Evolutionary conservation across 2,329 filamentous ascomycete genomes (phyloP).

Genomic region (Aspergillus piperis): DNA sequence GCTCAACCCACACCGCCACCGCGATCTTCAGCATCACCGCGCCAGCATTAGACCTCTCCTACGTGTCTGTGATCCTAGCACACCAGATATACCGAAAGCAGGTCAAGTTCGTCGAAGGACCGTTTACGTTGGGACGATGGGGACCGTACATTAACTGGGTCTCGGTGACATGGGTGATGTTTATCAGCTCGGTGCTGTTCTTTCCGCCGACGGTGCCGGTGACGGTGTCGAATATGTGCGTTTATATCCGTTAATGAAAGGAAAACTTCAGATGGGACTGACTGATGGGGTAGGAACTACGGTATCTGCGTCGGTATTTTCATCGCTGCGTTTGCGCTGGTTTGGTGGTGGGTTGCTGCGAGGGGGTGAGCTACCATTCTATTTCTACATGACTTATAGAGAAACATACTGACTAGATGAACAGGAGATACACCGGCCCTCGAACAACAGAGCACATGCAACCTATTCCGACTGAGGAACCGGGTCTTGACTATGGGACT

Average conservation of each 20-base stretch:
- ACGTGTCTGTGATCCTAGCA: slow-evolving; percentile 63
- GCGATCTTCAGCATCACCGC: slow-evolving; percentile 58
- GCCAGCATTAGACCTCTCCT: slow-evolving; percentile 54
- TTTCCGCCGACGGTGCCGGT: slow-evolving; percentile 53
- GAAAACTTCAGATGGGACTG: too few species aligned
- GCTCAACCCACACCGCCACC: slow-evolving; percentile 46
- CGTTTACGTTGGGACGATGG: slow-evolving; percentile 59
- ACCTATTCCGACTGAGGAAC: slow-evolving; percentile 37
- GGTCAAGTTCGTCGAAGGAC: slow-evolving; percentile 58
- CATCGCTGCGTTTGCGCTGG: slow-evolving; percentile 52
- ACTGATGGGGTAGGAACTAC: too few species aligned
- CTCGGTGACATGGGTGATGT: slow-evolving; percentile 62
- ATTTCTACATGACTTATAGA: too few species aligned
- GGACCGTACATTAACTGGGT: slow-evolving; percentile 57
- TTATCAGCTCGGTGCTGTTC: slow-evolving; percentile 64
- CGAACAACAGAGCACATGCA: slow-evolving; percentile 55
- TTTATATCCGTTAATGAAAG: slow-evolving; percentile 9
- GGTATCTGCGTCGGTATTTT: slow-evolving; percentile 49
- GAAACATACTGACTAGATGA: too few species aligned
- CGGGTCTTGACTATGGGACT: slow-evolving; percentile 21
- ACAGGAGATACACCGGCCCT: slow-evolving; percentile 60
- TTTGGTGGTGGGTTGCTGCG: slow-evolving; percentile 51
- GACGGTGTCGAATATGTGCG: slow-evolving; percentile 52
- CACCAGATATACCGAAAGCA: slow-evolving; percentile 56
- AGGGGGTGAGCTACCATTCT: slow-evolving; percentile 35